Evolutionary conservation across 2,329 filamentous ascomycete species (phyloP).

Genomic region (Exophiala viscosa): DNA sequence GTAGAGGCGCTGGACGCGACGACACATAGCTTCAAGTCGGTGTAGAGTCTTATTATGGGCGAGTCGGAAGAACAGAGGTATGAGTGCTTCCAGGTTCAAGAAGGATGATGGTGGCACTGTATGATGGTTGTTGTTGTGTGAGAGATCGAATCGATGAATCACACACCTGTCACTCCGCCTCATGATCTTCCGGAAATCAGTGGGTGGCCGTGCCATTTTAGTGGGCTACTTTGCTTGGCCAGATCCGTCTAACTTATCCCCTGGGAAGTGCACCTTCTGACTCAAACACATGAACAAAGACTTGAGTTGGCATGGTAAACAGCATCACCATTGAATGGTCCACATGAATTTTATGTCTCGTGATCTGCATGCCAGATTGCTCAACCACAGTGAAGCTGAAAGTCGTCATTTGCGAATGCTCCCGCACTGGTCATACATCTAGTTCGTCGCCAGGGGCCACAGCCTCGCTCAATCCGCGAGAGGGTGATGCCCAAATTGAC

Average conservation of each 20-base stretch:
- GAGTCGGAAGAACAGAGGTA: background rate
- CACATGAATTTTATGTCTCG: no score
- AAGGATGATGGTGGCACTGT: background rate
- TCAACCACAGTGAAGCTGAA: no score
- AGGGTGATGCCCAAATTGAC: slow-evolving; percentile 15
- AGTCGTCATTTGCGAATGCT: no score
- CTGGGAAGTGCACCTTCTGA: background rate
- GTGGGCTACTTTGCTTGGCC: background rate
- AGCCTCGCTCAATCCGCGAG: background rate
- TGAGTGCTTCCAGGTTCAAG: background rate
- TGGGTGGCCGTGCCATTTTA: background rate
- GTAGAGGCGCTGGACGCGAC: background rate
- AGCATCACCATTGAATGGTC: no score
- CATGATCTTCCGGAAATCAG: background rate
- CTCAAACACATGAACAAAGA: no score
- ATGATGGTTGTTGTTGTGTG: background rate
- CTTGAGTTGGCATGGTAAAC: no score
- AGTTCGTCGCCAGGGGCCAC: background rate
- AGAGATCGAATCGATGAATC: slow-evolving; percentile 1
- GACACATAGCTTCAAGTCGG: slow-evolving; percentile 11
- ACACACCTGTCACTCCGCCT: background rate
- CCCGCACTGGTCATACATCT: no score
- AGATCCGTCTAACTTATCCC: no score
- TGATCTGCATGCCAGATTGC: no score
- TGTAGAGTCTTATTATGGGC: background rate